Conservation (phyloP, 257 asterid species). For the Lycium barbarum region DNA sequence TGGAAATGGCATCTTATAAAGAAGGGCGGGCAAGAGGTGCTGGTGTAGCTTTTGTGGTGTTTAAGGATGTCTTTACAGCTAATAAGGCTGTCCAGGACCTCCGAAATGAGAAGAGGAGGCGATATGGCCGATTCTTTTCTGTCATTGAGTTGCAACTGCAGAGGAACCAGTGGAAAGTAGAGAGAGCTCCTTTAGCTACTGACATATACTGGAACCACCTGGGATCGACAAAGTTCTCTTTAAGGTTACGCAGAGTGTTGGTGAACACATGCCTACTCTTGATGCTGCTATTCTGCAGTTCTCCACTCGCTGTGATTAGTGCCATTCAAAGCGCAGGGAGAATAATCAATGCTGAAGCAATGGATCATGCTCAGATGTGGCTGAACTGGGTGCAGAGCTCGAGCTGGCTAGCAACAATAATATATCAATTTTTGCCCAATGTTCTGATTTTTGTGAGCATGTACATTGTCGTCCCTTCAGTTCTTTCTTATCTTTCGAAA, state of each 20-base stretch:
- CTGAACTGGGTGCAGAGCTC: slow-evolving; percentile 94
- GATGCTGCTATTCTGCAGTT: slow-evolving; percentile 93
- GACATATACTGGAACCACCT: slow-evolving; percentile 98
- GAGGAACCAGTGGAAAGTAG: slow-evolving; percentile 97
- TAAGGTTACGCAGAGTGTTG: slow-evolving; percentile 73
- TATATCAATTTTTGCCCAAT: slow-evolving; percentile 95
- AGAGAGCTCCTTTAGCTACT: slow-evolving; percentile 94
- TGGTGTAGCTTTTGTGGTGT: slow-evolving; percentile 95
- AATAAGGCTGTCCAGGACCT: slow-evolving; percentile 95
- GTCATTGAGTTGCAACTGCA: slow-evolving; percentile 85
- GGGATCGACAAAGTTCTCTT: slow-evolving; percentile 88
- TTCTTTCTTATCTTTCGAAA: slow-evolving; percentile 88
- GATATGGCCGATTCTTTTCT: slow-evolving; percentile 87
- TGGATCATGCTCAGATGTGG: slow-evolving; percentile 94
- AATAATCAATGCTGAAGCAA: slow-evolving; percentile 93
- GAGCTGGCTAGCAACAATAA: slow-evolving; percentile 86
- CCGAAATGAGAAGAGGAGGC: slow-evolving; percentile 78
- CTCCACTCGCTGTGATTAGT: slow-evolving; percentile 90
- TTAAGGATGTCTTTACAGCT: slow-evolving; percentile 89
- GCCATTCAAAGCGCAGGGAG: slow-evolving; percentile 85
- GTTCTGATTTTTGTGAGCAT: slow-evolving; percentile 93
- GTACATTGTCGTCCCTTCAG: slow-evolving; percentile 91
- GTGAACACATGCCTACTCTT: slow-evolving; percentile 81
- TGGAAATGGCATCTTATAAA: slow-evolving; percentile 98
- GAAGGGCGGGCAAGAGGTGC: slow-evolving; percentile 98